Base-by-base conservation (phyloP, 75 land plant genomes). In the Azolla pinnata region DNA sequence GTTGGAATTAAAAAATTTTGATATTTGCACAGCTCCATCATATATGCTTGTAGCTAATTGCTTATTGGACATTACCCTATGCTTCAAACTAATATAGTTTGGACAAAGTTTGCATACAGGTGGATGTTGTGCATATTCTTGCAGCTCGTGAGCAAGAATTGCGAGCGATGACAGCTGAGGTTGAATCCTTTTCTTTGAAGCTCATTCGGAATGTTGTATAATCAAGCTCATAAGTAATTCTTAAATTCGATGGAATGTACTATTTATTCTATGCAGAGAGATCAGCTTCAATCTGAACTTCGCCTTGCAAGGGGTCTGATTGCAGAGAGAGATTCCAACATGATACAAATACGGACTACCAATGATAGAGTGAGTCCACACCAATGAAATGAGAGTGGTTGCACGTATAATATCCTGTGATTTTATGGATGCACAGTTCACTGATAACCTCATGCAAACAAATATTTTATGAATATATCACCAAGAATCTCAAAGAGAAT, bases 91-190 rank as follows among this genome's bases (percentile, higher is more conserved):
- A 9, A 7, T 47, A 20, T 7, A 20, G 7, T 47, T 47, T 47
- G 50, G 50, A 3, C 20, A 5, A 34, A 34, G 10, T 38, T 59
- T 4, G 61, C 44, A 42, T 29, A 31, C 59, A 88, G 97, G 97
- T 88, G 64, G 97, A 92, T 71, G 80, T 92, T 56, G 95, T 77
- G 5, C 89, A 92, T 72, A 57, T 92, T 24, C 78, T 92, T 59
- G 97, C 83, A 67, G 76, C 95, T 68, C 85, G 95, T 63, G 97
- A 92, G 64, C 97, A 92, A 51, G 97, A 92, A 75, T 47, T 92
- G 31, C 79, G 97, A 35, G 88, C 97, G 29, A 58, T 88, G 29
- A 75, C 89, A 60, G 97, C 97, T 57, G 97, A 92, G 89, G 97
- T 92, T n/a, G n/a, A n/a, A n/a, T n/a, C n/a, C n/a, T n/a, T n/a